These are phyloP conservation scores for Leishmania martiniquensis DNA, from an alignment of 208 protist genomes.

Conservation along the genomic window DNA sequence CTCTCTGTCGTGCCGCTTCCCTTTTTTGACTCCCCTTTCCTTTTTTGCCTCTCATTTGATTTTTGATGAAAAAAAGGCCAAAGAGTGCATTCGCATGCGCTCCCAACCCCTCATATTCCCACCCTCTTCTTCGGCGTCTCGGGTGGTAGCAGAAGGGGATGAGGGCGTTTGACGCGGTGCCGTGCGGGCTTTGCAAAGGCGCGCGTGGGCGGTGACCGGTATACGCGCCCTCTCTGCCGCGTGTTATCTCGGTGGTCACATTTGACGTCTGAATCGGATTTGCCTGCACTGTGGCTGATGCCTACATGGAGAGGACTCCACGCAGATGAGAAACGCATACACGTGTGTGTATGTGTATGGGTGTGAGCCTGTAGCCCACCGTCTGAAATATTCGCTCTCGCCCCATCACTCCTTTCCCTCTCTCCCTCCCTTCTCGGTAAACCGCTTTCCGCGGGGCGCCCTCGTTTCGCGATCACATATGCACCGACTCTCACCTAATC, in stretches of 20 bases:
- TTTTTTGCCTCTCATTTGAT: constrained; percentile 15
- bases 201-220: not conserved
- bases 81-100: not conserved
- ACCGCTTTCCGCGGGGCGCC: not conserved
- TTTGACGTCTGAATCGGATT: not conserved
- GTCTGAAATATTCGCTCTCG: not conserved
- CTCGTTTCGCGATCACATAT: not conserved
- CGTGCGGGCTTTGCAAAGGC: not conserved
- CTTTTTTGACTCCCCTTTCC: constrained; percentile 6
- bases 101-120: too few species aligned
- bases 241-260: not conserved
- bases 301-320: not conserved
- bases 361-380: not conserved
- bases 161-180: not conserved
- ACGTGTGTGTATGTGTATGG: not conserved
- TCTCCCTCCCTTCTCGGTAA: not conserved
- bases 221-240: not conserved
- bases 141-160: too few species aligned
- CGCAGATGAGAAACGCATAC: too few species aligned
- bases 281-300: not conserved
- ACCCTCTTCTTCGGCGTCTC: not conserved
- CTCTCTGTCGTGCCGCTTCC: not conserved
- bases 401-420: not conserved
- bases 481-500: not conserved
- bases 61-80: constrained; percentile 21